These are phyloP conservation scores for Penicillium fuscoglaucum DNA, from an alignment of 2,329 filamentous ascomycete species.

Conservation along the genomic window DNA sequence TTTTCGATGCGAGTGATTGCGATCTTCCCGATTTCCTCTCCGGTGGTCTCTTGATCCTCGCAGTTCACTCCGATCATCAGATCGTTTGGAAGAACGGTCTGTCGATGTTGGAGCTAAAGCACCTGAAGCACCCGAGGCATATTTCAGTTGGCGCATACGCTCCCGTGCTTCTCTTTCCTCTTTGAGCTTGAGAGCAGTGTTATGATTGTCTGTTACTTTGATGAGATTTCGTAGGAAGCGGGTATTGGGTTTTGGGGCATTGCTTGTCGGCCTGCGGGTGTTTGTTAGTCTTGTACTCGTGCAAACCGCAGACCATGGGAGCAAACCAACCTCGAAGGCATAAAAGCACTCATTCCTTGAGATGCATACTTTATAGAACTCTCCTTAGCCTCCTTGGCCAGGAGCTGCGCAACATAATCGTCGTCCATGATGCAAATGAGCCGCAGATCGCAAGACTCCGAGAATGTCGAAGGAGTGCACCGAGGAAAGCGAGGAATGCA, in stretches of 20 bases:
- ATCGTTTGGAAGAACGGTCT: constrained; percentile 41
- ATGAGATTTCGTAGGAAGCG: constrained; percentile 86
- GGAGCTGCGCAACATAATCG: constrained; percentile 71
- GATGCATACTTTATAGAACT: constrained; percentile 72
- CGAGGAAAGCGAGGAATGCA: not conserved
- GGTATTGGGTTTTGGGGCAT: constrained; percentile 84
- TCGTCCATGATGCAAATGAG: constrained; percentile 43
- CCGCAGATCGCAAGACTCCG: constrained; percentile 25
- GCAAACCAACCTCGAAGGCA: constrained; percentile 52
- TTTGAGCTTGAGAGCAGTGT: constrained; percentile 78
- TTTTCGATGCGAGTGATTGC: constrained; percentile 29
- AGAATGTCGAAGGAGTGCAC: not conserved
- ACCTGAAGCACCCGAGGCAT: constrained; percentile 15
- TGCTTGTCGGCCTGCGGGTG: constrained; percentile 57
- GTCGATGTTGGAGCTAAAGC: constrained; percentile 18
- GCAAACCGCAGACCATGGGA: not conserved
- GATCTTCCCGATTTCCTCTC: constrained; percentile 22
- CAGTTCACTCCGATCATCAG: constrained; percentile 20
- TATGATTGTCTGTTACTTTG: constrained; percentile 83
- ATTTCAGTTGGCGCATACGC: constrained; percentile 62
- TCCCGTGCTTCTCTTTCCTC: constrained; percentile 77
- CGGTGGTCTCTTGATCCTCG: constrained; percentile 23
- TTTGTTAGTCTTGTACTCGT: constrained; percentile 2
- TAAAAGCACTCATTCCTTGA: constrained; percentile 69
- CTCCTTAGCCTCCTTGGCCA: constrained; percentile 75